Percentiles rank a stretch among this genome's conserved stretches.
Conservation (phyloP, 2,329 filamentous ascomycete species). For the Sarocladium brachiariae region DNA sequence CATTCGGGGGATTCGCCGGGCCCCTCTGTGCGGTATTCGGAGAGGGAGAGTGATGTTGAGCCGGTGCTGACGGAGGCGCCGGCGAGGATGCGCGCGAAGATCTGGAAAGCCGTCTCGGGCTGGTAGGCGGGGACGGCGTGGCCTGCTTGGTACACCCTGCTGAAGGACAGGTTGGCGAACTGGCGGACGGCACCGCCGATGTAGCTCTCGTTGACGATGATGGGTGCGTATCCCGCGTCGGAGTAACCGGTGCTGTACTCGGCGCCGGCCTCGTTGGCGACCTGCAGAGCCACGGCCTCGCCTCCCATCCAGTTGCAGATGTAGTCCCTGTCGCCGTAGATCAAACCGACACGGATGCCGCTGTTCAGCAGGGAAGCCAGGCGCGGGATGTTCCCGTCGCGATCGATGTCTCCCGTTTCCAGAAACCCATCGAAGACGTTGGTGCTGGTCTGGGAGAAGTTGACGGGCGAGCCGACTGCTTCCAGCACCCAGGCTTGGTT, state of each 20-base stretch:
- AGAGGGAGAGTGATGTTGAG: conserved; percentile 12
- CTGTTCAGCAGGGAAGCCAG: conserved; percentile 51
- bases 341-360: conserved; percentile 57
- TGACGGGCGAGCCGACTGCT: conserved; percentile 11
- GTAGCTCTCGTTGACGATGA: conserved; percentile 51
- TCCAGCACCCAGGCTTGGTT: conserved; percentile 13
- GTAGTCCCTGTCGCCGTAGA: conserved; percentile 60
- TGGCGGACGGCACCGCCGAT: conserved; percentile 59
- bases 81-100: conserved; percentile 49
- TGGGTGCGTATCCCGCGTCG: conserved; percentile 54
- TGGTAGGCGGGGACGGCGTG: conserved; percentile 52
- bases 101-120: conserved; percentile 50
- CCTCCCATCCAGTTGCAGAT: conserved; percentile 68
- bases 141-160: conserved; percentile 51
- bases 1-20: conserved; percentile 15
- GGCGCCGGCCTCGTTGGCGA: conserved; percentile 33
- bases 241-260: conserved; percentile 42
- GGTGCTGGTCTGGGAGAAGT: conserved; percentile 11
- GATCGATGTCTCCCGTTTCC: conserved; percentile 16
- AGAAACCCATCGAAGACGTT: conserved; percentile 12
- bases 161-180: conserved; percentile 58
- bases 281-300: conserved; percentile 37
- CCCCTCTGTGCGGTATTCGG: conserved; percentile 15
- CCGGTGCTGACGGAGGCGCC: conserved; percentile 18
- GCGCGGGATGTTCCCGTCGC: conserved; percentile 19